Evolutionary conservation across 768 basidiomycete species (phyloP).

Genomic region (Leccinellum luteum): DNA sequence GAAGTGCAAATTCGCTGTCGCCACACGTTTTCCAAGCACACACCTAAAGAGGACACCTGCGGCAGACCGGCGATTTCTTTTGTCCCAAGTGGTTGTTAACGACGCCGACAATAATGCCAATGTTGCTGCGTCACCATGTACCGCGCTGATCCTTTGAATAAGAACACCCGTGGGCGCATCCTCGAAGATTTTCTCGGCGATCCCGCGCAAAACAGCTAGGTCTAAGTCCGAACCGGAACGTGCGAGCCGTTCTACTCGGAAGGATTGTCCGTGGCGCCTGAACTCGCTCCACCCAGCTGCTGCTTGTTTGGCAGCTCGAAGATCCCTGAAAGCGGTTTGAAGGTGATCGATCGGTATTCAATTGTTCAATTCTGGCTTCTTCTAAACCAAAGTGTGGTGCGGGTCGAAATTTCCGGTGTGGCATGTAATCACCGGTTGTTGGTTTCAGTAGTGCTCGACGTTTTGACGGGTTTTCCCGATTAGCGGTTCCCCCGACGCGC

Average conservation of each 20-base stretch:
- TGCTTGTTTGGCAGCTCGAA: conserved; percentile 9
- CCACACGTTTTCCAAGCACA: not conserved
- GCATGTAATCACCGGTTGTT: conserved; percentile 17
- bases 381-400: not conserved
- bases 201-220: conserved; percentile 41
- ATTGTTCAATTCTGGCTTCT: not conserved
- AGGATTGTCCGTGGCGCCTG: not conserved
- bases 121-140: not conserved
- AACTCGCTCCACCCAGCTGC: conserved; percentile 4
- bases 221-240: conserved; percentile 31
- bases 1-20: conserved; percentile 13
- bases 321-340: not conserved
- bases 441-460: not conserved
- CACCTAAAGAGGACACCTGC: not conserved
- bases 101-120: not conserved
- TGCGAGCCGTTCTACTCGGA: conserved; percentile 1
- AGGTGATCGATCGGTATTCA: not conserved
- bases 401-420: not conserved
- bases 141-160: conserved; percentile 18
- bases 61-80: not conserved
- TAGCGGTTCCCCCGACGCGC: not conserved
- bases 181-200: conserved; percentile 55
- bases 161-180: conserved; percentile 49
- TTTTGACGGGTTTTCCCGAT: not conserved
- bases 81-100: not conserved